Conservation (phyloP, 164 flowering plant genomes). For the Liriodendron chinense region DNA sequence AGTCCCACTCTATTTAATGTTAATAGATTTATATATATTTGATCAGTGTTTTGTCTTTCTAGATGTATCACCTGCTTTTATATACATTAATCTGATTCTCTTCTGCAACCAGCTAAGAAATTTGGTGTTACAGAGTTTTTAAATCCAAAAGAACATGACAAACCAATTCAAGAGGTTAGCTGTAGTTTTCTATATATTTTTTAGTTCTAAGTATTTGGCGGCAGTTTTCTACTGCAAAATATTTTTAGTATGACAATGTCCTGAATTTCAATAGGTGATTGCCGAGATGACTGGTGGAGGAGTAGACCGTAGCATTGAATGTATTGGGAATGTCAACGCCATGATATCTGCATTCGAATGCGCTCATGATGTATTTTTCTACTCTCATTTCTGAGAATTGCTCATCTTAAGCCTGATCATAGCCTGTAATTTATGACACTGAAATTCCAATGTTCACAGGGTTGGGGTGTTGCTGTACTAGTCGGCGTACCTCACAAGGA, state of each 20-base stretch:
- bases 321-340: slow-evolving; percentile 53
- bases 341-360: slow-evolving; percentile 81
- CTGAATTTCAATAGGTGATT: slow-evolving; percentile 32
- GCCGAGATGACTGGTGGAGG: slow-evolving; percentile 72
- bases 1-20: too few relatives aligned
- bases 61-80: background rate
- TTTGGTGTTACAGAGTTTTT: slow-evolving; percentile 46
- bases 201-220: too few relatives aligned
- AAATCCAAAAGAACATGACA: slow-evolving; percentile 34
- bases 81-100: background rate
- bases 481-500: slow-evolving; percentile 19
- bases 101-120: slow-evolving; percentile 38
- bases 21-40: background rate
- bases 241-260: background rate
- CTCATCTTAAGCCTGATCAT: background rate
- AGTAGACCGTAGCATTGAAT: slow-evolving; percentile 63
- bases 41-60: background rate
- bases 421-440: background rate
- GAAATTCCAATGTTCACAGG: slow-evolving; percentile 3
- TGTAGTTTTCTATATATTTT: background rate
- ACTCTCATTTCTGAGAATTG: background rate
- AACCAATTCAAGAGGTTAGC: slow-evolving; percentile 42
- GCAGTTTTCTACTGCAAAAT: background rate
- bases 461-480: slow-evolving; percentile 24
- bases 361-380: slow-evolving; percentile 54